Evolutionary conservation across 75 land plant species (phyloP), one percentile per base, ranked within the genome.

Genomic region (Adiantum capillusveneris): DNA sequence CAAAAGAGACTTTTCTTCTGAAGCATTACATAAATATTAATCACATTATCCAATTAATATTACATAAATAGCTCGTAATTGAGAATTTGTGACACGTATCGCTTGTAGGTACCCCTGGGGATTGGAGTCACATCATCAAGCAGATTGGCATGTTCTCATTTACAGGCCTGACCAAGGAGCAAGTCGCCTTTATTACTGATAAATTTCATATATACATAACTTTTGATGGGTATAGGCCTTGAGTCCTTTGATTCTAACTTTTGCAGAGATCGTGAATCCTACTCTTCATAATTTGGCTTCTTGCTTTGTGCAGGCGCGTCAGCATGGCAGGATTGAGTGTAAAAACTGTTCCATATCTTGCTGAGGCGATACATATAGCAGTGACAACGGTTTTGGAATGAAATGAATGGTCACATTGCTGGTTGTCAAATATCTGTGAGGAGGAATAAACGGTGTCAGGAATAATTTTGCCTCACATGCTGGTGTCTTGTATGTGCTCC

Each of bases 71-170:
- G 42, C 7, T 39, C 7, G 12, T 9, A 39, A 13, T 9, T 39
- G 42, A 9, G 42, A 39, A 39, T 39, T 7, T 13, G 7, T 13
- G 7, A 7, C 42, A 39, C 13, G 42, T 39, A 39, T 13, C 13
- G 7, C 42, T 39, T 50, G 42, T 79, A 90, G 96, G 93, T 19
- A 91, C 97, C 31, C 97, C 97, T 27, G 97, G 97, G 55, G 88
- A 91, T 59, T 91, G 97, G 97, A 84, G 83, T 71, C 97, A 87
- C 70, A 84, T 91, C 56, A 65, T 91, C 56, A 91, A 91, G 72
- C 97, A 91, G 50, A 91, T 91, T 42, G 96, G 92, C 44, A 90
- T 90, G 96, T 87, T 90, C 56, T 83, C 92, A 48, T 90, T 87
- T 79, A 87, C 94, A 3, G 97, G 97, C 29, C 61, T 91, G 65